phyloP scores from a whole-genome alignment of 805 yeast genomes.

The Priceomyces carsonii region DNA sequence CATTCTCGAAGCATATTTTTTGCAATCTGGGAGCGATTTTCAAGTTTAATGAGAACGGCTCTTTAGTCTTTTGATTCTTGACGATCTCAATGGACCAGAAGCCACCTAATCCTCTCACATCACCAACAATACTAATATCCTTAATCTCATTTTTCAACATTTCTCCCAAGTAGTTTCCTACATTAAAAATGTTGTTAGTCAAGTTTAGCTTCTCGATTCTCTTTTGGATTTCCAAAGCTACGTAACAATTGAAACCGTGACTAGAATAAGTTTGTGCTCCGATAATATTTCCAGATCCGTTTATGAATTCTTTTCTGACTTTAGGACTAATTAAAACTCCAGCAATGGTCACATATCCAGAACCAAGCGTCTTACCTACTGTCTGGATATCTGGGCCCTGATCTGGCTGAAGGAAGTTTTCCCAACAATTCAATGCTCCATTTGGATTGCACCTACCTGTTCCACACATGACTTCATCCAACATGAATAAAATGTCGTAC shows the following conservation, averaged over 20 bases:
- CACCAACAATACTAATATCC: constrained; percentile 41
- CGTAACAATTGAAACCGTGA: constrained; percentile 26
- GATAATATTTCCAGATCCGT: constrained; percentile 16
- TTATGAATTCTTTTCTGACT: constrained; percentile 16
- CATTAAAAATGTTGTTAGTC: constrained; percentile 38
- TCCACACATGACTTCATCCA: constrained; percentile 37
- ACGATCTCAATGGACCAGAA: constrained; percentile 61
- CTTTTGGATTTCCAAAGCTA: constrained; percentile 25
- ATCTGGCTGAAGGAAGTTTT: constrained; percentile 20
- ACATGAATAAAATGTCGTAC: constrained; percentile 27
- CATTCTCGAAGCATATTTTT: constrained; percentile 41
- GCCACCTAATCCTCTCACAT: constrained; percentile 62
- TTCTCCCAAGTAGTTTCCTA: constrained; percentile 45
- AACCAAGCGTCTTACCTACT: constrained; percentile 29
- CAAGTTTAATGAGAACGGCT: constrained; percentile 40
- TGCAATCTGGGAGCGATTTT: constrained; percentile 38
- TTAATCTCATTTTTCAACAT: constrained; percentile 16
- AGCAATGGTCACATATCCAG: constrained; percentile 27
- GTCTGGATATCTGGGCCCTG: constrained; percentile 28
- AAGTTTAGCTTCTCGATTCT: constrained; percentile 32
- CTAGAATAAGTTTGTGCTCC: constrained; percentile 25
- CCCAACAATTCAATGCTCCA: constrained; percentile 27
- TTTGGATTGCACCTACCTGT: constrained; percentile 26
- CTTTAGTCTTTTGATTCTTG: constrained; percentile 51
- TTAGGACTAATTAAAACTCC: constrained; percentile 26